Conservation (phyloP, 257 asterid genomes). For the Capsicum chinense region DNA sequence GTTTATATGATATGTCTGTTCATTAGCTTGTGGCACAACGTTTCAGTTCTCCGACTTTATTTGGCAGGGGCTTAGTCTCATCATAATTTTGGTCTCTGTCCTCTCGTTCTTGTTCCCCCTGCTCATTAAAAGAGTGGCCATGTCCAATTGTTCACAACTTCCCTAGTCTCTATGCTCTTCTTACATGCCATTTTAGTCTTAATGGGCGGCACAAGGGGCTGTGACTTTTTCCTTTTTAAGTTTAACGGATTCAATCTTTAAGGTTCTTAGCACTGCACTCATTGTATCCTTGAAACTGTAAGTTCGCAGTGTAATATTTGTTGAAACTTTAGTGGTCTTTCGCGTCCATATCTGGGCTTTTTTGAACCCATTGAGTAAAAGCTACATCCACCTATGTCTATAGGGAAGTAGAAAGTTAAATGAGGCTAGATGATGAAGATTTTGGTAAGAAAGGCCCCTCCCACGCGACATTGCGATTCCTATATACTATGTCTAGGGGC, state of each 20-base stretch:
- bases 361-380: background rate
- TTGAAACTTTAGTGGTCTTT: background rate
- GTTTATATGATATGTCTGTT: background rate
- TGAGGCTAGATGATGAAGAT: background rate
- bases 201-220: no score
- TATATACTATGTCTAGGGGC: background rate
- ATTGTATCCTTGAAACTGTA: background rate
- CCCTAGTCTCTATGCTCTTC: background rate
- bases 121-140: background rate
- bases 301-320: background rate
- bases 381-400: background rate
- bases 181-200: background rate
- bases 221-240: no score
- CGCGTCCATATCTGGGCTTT: background rate
- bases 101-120: background rate
- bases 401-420: no score
- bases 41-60: background rate
- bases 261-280: background rate
- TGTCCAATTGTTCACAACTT: background rate
- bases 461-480: background rate
- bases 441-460: background rate
- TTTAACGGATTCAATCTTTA: background rate
- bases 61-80: background rate
- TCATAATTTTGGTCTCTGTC: background rate
- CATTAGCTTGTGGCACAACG: background rate